Conservation (phyloP, 1,284 basidiomycete genomes). For the Ceratobasidium sp. region DNA sequence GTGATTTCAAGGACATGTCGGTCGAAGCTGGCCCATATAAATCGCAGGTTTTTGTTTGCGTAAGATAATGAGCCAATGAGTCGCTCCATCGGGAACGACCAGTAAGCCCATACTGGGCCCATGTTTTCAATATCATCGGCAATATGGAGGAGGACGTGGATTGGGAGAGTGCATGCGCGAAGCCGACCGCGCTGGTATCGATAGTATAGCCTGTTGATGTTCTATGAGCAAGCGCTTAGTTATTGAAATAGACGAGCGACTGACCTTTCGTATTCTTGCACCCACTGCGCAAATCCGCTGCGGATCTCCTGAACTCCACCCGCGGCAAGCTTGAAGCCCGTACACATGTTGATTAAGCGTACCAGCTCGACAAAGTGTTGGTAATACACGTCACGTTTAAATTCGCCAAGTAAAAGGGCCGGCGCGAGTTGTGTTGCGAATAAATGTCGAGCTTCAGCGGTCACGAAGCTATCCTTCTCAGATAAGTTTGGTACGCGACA, state of each 20-base stretch:
- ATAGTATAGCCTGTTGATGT: no score
- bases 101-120: slow-evolving; percentile 59
- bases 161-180: slow-evolving; percentile 55
- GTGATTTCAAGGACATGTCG: slow-evolving; percentile 15
- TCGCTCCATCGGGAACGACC: slow-evolving; percentile 61
- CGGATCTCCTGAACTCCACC: slow-evolving; percentile 57
- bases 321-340: slow-evolving; percentile 56
- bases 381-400: slow-evolving; percentile 54
- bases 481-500: slow-evolving; percentile 59
- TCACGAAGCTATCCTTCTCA: slow-evolving; percentile 52
- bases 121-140: slow-evolving; percentile 54
- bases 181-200: not conserved
- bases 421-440: slow-evolving; percentile 62
- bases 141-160: slow-evolving; percentile 60
- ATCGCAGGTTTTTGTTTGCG: slow-evolving; percentile 13
- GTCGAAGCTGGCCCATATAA: slow-evolving; percentile 24
- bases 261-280: slow-evolving; percentile 48
- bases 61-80: slow-evolving; percentile 55
- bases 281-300: slow-evolving; percentile 61
- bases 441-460: slow-evolving; percentile 58
- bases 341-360: slow-evolving; percentile 59
- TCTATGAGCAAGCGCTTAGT: no score
- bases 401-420: slow-evolving; percentile 56
- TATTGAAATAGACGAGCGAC: no score
- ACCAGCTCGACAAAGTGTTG: slow-evolving; percentile 62